Percentiles rank a stretch among this genome's conserved stretches.
These are phyloP conservation scores for Botrytis cinerea DNA, from an alignment of 2,329 filamentous ascomycete species.

Conservation along the genomic window DNA sequence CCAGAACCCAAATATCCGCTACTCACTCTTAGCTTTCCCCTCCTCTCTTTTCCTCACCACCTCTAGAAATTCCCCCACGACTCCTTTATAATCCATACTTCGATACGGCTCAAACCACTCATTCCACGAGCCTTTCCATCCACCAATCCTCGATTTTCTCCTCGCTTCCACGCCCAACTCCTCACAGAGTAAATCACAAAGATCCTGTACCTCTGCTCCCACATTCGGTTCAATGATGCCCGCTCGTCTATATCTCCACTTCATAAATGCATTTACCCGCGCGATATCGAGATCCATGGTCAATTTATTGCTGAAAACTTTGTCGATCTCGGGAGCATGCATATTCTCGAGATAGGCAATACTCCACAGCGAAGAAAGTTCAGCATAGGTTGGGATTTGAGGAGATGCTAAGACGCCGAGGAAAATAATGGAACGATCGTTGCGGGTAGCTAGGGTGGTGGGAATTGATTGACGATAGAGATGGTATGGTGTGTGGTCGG, in stretches of 20 bases:
- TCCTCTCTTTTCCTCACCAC: constrained; percentile 5
- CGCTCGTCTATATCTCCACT: constrained; percentile 14
- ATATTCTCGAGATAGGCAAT: constrained; percentile 25
- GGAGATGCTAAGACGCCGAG: constrained; percentile 33
- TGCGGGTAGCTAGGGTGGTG: constrained; percentile 34
- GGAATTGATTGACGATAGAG: constrained; percentile 48
- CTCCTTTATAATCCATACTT: constrained; percentile 24
- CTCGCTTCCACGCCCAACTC: constrained; percentile 19
- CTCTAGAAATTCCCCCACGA: constrained; percentile 24
- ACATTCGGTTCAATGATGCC: constrained; percentile 22
- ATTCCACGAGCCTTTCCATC: constrained; percentile 18
- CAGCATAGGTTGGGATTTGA: constrained; percentile 24
- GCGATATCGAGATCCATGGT: constrained; percentile 18
- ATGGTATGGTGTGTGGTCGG: constrained; percentile 17
- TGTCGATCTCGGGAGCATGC: constrained; percentile 13
- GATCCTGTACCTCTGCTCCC: constrained; percentile 25
- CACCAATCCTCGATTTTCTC: constrained; percentile 17
- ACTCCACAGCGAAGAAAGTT: constrained; percentile 24
- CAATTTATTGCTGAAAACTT: constrained; percentile 3
- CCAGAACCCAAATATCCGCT: background rate
- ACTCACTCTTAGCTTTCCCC: background rate
- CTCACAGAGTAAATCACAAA: constrained; percentile 21
- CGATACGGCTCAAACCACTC: constrained; percentile 27
- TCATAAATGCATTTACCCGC: constrained; percentile 17
- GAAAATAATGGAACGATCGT: constrained; percentile 42